Evolutionary conservation across 78 protist genomes (phyloP).

Genomic region (Ministeria vibrans): DNA sequence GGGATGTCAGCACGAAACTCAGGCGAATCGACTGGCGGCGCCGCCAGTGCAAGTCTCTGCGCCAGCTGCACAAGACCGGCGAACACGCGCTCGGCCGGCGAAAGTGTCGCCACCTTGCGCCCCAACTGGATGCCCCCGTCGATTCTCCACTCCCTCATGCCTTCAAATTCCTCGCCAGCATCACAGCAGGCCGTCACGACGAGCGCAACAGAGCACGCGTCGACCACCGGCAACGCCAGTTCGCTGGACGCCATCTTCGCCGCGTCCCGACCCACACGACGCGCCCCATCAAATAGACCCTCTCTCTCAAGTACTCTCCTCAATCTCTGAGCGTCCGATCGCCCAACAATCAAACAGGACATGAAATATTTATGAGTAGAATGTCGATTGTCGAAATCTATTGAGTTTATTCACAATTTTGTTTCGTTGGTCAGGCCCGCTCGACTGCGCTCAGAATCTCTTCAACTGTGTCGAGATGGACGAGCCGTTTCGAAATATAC

Average conservation of each 20-base stretch:
- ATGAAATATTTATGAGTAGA: too few relatives aligned
- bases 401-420: too few relatives aligned
- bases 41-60: too few relatives aligned
- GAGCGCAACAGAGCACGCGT: not conserved
- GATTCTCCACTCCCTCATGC: not conserved
- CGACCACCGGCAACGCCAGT: not conserved
- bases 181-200: not conserved
- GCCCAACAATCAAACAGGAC: too few relatives aligned
- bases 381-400: too few relatives aligned
- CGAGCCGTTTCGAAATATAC: too few relatives aligned
- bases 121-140: not conserved
- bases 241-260: not conserved
- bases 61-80: too few relatives aligned
- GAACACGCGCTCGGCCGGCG: not conserved
- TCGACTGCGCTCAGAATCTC: too few relatives aligned
- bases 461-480: too few relatives aligned
- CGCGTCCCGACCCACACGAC: not conserved
- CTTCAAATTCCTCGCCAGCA: not conserved
- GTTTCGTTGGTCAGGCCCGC: too few relatives aligned
- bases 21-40: not conserved
- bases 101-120: not conserved
- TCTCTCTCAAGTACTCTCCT: not conserved
- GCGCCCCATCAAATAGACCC: not conserved
- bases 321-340: too few relatives aligned
- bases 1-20: not conserved